Percentiles rank a stretch among this genome's conserved stretches.
These are phyloP conservation scores for Pythium vanterpoolii DNA, from an alignment of 352 stramenopile species.

Conservation along the genomic window DNA sequence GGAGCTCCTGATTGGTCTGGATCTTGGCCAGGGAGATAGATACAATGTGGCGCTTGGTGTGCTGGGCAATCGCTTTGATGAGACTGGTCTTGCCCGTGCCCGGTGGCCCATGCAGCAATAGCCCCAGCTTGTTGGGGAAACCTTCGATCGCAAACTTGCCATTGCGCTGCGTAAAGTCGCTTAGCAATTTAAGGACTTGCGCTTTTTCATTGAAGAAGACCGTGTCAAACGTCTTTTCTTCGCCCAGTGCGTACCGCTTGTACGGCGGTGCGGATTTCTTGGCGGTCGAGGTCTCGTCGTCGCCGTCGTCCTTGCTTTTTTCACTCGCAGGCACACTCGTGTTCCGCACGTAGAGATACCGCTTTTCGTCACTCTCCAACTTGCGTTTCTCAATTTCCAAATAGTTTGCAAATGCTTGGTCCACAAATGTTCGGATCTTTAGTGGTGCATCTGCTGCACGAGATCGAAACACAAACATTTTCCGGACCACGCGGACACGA, in stretches of 20 bases:
- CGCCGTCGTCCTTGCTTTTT: constrained; percentile 17
- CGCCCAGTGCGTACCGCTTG: constrained; percentile 78
- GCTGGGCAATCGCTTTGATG: constrained; percentile 85
- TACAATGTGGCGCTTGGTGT: constrained; percentile 77
- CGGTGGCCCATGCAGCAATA: constrained; percentile 86
- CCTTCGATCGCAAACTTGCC: constrained; percentile 87
- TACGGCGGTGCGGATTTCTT: constrained; percentile 21
- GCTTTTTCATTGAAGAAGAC: constrained; percentile 88
- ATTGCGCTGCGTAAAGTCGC: constrained; percentile 62
- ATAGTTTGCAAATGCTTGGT: constrained; percentile 29
- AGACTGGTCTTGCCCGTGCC: constrained; percentile 90
- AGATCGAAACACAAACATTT: constrained; percentile 22
- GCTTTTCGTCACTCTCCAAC: constrained; percentile 23
- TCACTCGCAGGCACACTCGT: constrained; percentile 13
- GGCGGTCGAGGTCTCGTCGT: constrained; percentile 13
- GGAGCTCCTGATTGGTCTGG: constrained; percentile 77
- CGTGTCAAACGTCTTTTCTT: constrained; percentile 87
- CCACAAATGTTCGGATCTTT: constrained; percentile 35
- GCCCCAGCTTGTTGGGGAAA: constrained; percentile 87
- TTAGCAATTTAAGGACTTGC: constrained; percentile 58
- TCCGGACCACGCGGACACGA: constrained; percentile 3
- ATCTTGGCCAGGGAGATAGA: constrained; percentile 73
- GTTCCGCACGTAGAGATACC: constrained; percentile 37
- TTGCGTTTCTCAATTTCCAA: constrained; percentile 21
- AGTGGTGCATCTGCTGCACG: constrained; percentile 20